A percentile compares a stretch with the other conserved stretches of the same genome.
These are phyloP conservation scores for Cryptococcus sp. DNA, from an alignment of 1,284 basidiomycete genomes.

Conservation along the genomic window DNA sequence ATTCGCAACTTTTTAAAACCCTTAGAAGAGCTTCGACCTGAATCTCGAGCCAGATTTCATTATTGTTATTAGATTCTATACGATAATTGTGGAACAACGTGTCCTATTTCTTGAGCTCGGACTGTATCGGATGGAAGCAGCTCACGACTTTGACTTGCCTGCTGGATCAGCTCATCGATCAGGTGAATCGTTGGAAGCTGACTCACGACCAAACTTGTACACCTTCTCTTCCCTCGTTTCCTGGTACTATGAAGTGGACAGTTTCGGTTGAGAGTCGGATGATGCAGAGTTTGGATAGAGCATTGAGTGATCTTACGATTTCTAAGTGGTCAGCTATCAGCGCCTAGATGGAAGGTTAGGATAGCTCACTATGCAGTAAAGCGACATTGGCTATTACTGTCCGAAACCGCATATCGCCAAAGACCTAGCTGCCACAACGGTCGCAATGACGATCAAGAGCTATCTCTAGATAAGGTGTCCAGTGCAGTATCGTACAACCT, in stretches of 20 bases:
- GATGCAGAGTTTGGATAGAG: slow-evolving; percentile 74
- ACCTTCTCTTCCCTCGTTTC: slow-evolving; percentile 74
- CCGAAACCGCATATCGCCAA: slow-evolving; percentile 59
- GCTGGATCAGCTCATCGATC: slow-evolving; percentile 2
- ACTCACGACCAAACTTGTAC: slow-evolving; percentile 90
- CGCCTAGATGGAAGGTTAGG: not conserved
- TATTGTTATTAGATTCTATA: slow-evolving; percentile 75
- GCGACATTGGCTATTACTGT: slow-evolving; percentile 59
- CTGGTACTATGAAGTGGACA: slow-evolving; percentile 69
- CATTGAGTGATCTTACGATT: slow-evolving; percentile 71
- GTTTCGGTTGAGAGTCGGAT: slow-evolving; percentile 70
- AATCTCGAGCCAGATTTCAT: slow-evolving; percentile 72
- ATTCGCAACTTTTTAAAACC: slow-evolving; percentile 55
- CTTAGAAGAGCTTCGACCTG: slow-evolving; percentile 64
- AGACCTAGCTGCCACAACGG: not conserved
- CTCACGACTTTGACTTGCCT: slow-evolving; percentile 49
- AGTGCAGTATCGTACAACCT: too few relatives aligned
- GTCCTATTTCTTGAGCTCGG: slow-evolving; percentile 7
- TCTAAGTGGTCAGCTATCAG: slow-evolving; percentile 48
- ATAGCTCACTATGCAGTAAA: slow-evolving; percentile 57
- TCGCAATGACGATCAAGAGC: too few relatives aligned
- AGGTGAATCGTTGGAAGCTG: not conserved
- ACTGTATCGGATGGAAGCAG: not conserved
- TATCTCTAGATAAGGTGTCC: too few relatives aligned
- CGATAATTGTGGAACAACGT: slow-evolving; percentile 75